phyloP scores from a whole-genome alignment of 129 eudicot species.

The Ambrosia artemisiifolia region DNA sequence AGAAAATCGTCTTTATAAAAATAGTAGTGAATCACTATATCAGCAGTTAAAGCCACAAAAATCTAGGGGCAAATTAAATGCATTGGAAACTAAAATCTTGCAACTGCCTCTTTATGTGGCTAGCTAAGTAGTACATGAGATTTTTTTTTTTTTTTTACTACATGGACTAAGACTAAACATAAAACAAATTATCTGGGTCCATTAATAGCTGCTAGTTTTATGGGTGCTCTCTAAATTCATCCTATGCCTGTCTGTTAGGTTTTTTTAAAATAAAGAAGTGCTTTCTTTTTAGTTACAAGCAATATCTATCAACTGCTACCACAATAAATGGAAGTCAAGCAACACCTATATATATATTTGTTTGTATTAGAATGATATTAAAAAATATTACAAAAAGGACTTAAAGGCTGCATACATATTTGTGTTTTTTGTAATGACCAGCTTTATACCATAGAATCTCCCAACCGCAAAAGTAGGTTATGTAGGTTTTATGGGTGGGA shows the following conservation, averaged over 20 bases:
- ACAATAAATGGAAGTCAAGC: conserved; percentile 24
- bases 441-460: conserved; percentile 8
- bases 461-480: conserved; percentile 21
- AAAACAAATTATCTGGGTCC: neutral
- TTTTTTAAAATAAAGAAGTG: conserved; percentile 12
- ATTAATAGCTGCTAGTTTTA: conserved; percentile 17
- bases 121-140: neutral
- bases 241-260: conserved; percentile 21
- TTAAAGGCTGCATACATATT: conserved; percentile 15
- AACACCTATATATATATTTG: neutral
- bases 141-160: conserved; percentile 2
- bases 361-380: neutral
- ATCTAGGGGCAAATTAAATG: neutral
- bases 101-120: neutral
- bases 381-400: conserved; percentile 5
- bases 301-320: conserved; percentile 22
- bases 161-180: neutral
- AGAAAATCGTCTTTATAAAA: too few relatives aligned
- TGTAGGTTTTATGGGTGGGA: conserved; percentile 31
- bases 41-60: neutral
- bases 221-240: conserved; percentile 21
- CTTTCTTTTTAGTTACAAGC: conserved; percentile 23
- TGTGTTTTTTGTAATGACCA: conserved; percentile 1
- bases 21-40: too few relatives aligned
- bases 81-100: neutral